Evolutionary conservation across 257 asterid genomes (phyloP).

Genomic region (Scutellaria minor): DNA sequence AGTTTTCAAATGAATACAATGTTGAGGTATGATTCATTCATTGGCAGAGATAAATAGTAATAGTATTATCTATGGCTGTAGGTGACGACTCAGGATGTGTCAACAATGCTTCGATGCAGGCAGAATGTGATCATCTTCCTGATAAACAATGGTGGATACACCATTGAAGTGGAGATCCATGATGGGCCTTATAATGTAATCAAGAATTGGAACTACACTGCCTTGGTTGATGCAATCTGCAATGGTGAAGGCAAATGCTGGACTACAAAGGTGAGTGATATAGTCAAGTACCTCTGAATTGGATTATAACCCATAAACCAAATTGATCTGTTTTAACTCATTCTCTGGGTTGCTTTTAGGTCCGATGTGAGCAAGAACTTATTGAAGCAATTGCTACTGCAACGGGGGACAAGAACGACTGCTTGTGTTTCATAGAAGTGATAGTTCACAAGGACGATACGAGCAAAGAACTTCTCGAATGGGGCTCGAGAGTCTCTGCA

Average conservation of each 20-base stretch:
- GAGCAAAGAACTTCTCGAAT: slow-evolving; percentile 72
- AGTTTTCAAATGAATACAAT: too few relatives aligned
- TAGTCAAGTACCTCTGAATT: neutral
- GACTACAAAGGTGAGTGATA: slow-evolving; percentile 59
- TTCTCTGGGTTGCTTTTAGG: slow-evolving; percentile 34
- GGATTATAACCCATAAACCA: neutral
- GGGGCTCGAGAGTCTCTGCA: slow-evolving; percentile 80
- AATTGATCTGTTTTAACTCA: neutral
- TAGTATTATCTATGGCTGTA: neutral
- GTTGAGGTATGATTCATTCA: too few relatives aligned
- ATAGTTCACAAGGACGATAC: slow-evolving; percentile 72
- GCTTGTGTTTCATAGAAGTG: slow-evolving; percentile 74
- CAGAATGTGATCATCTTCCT: slow-evolving; percentile 68
- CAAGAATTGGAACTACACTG: slow-evolving; percentile 77
- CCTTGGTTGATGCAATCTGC: slow-evolving; percentile 63
- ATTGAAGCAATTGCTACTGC: slow-evolving; percentile 56
- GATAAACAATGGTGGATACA: slow-evolving; percentile 79
- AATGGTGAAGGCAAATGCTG: slow-evolving; percentile 73
- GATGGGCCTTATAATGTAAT: slow-evolving; percentile 80
- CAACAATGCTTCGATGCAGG: slow-evolving; percentile 63
- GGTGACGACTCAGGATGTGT: slow-evolving; percentile 76
- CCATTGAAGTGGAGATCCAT: slow-evolving; percentile 78
- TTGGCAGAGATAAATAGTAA: too few relatives aligned
- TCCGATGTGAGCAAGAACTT: slow-evolving; percentile 61
- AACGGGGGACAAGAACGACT: slow-evolving; percentile 54